Base-by-base conservation (phyloP, 306 rosid genomes). In the Dalbergia cochinchinensis region DNA sequence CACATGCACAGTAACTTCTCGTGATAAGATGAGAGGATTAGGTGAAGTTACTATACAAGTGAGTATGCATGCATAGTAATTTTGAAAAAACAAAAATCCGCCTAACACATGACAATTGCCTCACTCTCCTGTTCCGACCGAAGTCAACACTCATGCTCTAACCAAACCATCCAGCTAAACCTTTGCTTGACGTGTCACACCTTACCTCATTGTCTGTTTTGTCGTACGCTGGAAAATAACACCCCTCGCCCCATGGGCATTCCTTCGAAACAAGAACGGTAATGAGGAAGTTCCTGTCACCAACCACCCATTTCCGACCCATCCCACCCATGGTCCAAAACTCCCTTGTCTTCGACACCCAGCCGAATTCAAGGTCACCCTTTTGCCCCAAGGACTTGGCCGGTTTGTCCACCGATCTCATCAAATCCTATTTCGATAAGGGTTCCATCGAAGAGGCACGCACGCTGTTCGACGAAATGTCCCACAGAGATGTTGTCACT, bases 381-480 rank as follows among this genome's bases (percentile, higher is more conserved):
- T 85, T 88, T 76, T 10, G 4, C 9, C 85, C 88, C 11, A 85
- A 80, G 65, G 70, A 75, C 3, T 72, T 88, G 3, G 77, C 82
- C 35, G 45, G 78, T 44, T 79, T 88, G 71, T 77, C 94, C 45
- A 88, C 92, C 11, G 88, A 89, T 69, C 79, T 88, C 16, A 89
- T 90, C 19, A 86, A 81, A 33, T 84, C 89, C 0, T 84, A 71
- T 35, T 87, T 86, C 1, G 75, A 78, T 4, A 73, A 68, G 34
- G 92, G 93, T 69, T 61, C 68, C 1, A 33, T 80, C 39, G 58
- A 85, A 66, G 88, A 93, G 26, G 97, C 97, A 5, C 91, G 85
- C 39, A 15, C 15, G 13, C 37, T 91, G 92, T 93, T 91, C 81
- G 94, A 91, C 33, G 89, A 93, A 91, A 91, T 91, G 92, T 77